Conservation (phyloP, 352 stramenopile species). For the Globisporangium canariense region DNA sequence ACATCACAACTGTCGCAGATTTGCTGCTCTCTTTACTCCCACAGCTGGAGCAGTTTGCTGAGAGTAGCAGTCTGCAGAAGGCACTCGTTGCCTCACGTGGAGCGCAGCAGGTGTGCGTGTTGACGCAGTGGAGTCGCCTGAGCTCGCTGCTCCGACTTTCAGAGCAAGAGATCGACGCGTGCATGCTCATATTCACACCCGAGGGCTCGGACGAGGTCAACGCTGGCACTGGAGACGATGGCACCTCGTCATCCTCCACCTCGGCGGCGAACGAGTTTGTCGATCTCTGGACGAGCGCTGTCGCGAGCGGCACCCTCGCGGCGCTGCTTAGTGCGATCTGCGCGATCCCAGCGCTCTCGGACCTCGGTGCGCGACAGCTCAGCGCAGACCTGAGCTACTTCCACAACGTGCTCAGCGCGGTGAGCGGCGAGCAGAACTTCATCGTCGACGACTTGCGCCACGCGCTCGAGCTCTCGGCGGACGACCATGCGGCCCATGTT, state of each 20-base stretch:
- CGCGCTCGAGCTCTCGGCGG: constrained; percentile 35
- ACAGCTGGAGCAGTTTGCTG: constrained; percentile 77
- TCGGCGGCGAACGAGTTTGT: constrained; percentile 54
- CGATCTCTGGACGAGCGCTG: constrained; percentile 65
- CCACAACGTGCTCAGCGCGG: constrained; percentile 72
- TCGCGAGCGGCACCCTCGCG: constrained; percentile 66
- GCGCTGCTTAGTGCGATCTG: constrained; percentile 46
- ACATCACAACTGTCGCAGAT: constrained; percentile 80
- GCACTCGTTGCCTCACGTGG: constrained; percentile 52
- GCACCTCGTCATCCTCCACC: neutral
- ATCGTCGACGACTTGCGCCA: constrained; percentile 45
- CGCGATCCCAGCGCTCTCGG: constrained; percentile 57
- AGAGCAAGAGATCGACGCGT: constrained; percentile 37
- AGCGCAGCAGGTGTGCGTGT: constrained; percentile 43
- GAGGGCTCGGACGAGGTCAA: constrained; percentile 5
- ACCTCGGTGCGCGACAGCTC: constrained; percentile 56
- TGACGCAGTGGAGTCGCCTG: constrained; percentile 48
- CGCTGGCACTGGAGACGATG: constrained; percentile 11
- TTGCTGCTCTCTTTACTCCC: constrained; percentile 74
- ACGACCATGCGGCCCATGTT: constrained; percentile 28
- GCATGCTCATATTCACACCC: constrained; percentile 40
- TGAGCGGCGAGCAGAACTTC: constrained; percentile 57
- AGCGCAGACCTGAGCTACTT: constrained; percentile 76
- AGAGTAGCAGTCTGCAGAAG: constrained; percentile 59
- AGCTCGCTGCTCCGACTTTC: constrained; percentile 43